phyloP scores from a whole-genome alignment of 192 early-diverging fungal genomes.

The Mortierella claussenii region DNA sequence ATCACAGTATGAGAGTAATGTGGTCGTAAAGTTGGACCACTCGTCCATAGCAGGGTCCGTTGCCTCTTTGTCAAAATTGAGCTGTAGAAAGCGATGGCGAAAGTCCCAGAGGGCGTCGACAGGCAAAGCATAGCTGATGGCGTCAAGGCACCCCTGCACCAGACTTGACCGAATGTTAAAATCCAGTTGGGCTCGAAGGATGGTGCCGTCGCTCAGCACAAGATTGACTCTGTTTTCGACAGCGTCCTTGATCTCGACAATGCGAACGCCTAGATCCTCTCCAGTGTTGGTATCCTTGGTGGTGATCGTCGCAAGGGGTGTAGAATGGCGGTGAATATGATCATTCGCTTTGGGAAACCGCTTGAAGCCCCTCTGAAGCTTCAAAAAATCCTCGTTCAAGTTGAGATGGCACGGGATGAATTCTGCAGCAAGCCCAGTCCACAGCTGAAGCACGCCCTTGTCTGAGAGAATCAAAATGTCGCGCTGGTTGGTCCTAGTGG shows the following conservation, averaged over 20 bases:
- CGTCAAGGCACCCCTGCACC: slow-evolving; percentile 51
- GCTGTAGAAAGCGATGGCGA: slow-evolving; percentile 40
- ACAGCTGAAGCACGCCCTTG: slow-evolving; percentile 46
- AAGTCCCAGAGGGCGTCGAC: slow-evolving; percentile 36
- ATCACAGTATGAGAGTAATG: slow-evolving; percentile 52
- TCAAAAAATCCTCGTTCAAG: neutral
- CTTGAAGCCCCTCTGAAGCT: neutral
- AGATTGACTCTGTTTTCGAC: slow-evolving; percentile 55
- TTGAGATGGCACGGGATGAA: slow-evolving; percentile 34
- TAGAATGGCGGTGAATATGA: no score
- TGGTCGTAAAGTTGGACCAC: slow-evolving; percentile 53
- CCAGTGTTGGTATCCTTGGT: neutral
- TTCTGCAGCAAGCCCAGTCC: slow-evolving; percentile 49
- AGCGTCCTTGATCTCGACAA: slow-evolving; percentile 46
- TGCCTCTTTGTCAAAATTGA: slow-evolving; percentile 25
- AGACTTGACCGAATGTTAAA: slow-evolving; percentile 50
- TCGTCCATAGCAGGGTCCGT: slow-evolving; percentile 21
- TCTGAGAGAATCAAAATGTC: slow-evolving; percentile 56
- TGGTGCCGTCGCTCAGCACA: slow-evolving; percentile 20
- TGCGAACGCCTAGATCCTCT: slow-evolving; percentile 3
- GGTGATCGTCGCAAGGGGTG: no score
- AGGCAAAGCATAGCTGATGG: slow-evolving; percentile 53
- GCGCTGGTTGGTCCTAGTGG: slow-evolving; percentile 37
- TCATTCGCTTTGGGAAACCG: neutral
- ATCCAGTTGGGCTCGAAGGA: slow-evolving; percentile 42